These are phyloP conservation scores for Schizophyllum commune DNA, from an alignment of 1,284 basidiomycete species.

Conservation along the genomic window DNA sequence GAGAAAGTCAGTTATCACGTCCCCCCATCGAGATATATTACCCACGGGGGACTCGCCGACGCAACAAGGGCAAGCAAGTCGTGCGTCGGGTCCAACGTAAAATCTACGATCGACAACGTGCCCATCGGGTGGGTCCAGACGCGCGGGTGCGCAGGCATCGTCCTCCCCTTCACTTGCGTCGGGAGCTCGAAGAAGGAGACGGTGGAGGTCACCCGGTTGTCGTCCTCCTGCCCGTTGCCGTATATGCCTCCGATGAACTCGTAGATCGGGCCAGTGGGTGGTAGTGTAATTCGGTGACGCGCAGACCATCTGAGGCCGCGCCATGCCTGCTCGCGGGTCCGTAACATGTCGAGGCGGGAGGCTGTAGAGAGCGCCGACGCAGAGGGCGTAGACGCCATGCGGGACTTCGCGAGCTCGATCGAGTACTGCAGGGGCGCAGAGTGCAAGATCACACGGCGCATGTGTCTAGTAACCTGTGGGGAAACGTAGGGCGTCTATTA, in stretches of 20 bases:
- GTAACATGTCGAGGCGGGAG: slow-evolving; percentile 31
- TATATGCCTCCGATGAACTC: slow-evolving; percentile 44
- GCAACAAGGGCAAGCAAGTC: slow-evolving; percentile 42
- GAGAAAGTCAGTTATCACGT: slow-evolving; percentile 1
- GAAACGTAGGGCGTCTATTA: no score
- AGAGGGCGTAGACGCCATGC: slow-evolving; percentile 27
- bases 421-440: slow-evolving; percentile 38
- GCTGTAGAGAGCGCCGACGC: slow-evolving; percentile 22
- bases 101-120: slow-evolving; percentile 36
- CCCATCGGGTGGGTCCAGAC: slow-evolving; percentile 34
- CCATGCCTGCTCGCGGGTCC: slow-evolving; percentile 36
- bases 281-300: slow-evolving; percentile 28
- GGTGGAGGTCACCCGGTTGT: slow-evolving; percentile 27
- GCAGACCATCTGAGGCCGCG: slow-evolving; percentile 30
- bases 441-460: slow-evolving; percentile 27
- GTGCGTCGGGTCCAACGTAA: slow-evolving; percentile 46
- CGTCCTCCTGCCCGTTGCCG: slow-evolving; percentile 36
- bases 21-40: slow-evolving; percentile 6
- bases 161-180: slow-evolving; percentile 14
- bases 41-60: slow-evolving; percentile 33
- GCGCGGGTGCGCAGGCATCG: slow-evolving; percentile 8
- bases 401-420: slow-evolving; percentile 36
- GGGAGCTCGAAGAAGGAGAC: slow-evolving; percentile 40
- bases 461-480: slow-evolving; percentile 29
- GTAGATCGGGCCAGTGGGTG: slow-evolving; percentile 38